These are phyloP conservation scores for Lichtheimia ramosa DNA, from an alignment of 371 early-diverging fungal species.

Conservation along the genomic window DNA sequence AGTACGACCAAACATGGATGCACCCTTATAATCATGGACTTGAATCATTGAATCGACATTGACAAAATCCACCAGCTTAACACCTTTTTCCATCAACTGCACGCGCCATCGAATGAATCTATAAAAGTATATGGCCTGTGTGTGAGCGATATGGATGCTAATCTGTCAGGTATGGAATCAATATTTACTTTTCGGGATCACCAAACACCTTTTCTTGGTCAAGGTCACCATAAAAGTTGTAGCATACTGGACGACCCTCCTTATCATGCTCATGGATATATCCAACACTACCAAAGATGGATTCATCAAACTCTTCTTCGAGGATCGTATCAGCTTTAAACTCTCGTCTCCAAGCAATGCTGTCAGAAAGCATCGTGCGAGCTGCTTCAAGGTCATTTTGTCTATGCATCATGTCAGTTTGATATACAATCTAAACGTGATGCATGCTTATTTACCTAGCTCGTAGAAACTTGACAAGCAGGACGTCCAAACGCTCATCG, in stretches of 20 bases:
- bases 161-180: neutral
- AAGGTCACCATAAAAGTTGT: conserved; percentile 61
- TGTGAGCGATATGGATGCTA: neutral
- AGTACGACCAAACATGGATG: conserved; percentile 50
- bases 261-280: conserved; percentile 50
- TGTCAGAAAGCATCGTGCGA: conserved; percentile 50
- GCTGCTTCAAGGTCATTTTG: conserved; percentile 38
- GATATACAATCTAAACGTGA: neutral
- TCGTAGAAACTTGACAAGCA: conserved; percentile 57
- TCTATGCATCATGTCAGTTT: conserved; percentile 15
- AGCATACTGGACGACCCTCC: conserved; percentile 57
- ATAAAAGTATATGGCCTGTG: neutral
- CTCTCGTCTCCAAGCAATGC: conserved; percentile 56
- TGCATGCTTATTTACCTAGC: conserved; percentile 39
- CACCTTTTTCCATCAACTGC: conserved; percentile 61
- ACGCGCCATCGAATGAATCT: conserved; percentile 67
- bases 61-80: conserved; percentile 51
- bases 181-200: conserved; percentile 38
- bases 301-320: conserved; percentile 51
- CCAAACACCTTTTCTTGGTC: conserved; percentile 59
- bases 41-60: conserved; percentile 59
- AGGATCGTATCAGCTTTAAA: conserved; percentile 47
- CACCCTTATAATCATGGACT: conserved; percentile 65
- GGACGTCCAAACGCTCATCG: conserved; percentile 56
- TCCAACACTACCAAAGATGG: conserved; percentile 48